Evolutionary conservation across 768 basidiomycete species (phyloP).

Genomic region (Exsudoporus frostii): DNA sequence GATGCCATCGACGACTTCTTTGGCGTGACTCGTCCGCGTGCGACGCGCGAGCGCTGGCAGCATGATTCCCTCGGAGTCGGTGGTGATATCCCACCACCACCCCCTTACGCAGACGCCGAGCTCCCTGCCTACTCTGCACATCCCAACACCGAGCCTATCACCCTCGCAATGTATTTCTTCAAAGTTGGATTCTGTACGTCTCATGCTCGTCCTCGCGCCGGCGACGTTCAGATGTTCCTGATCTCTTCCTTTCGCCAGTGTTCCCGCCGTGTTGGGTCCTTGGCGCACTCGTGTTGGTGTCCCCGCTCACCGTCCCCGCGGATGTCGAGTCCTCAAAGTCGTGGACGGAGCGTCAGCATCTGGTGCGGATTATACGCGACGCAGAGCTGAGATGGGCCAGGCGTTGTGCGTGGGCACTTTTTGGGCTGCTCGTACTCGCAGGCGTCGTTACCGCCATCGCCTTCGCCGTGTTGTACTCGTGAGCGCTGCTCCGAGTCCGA

Average conservation of each 20-base stretch:
- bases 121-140: constrained; percentile 33
- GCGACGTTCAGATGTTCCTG: background rate
- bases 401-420: constrained; percentile 25
- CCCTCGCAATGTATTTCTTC: constrained; percentile 48
- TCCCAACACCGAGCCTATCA: constrained; percentile 35
- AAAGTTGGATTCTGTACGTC: constrained; percentile 48
- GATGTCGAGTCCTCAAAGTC: constrained; percentile 33
- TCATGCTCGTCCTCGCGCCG: background rate
- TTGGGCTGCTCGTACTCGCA: background rate
- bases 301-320: constrained; percentile 37
- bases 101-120: constrained; percentile 31
- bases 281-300: constrained; percentile 38
- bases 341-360: constrained; percentile 31
- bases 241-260: constrained; percentile 29
- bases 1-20: constrained; percentile 29
- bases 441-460: background rate
- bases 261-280: constrained; percentile 50
- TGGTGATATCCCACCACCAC: constrained; percentile 23
- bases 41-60: constrained; percentile 31
- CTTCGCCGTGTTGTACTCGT: background rate
- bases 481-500: background rate
- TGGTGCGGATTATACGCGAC: constrained; percentile 32
- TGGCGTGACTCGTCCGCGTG: constrained; percentile 22
- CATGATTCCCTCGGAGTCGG: constrained; percentile 23
- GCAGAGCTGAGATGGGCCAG: constrained; percentile 43